A percentile compares a stretch with the other conserved stretches of the same genome.
Evolutionary conservation across 176 grass and related monocot species (phyloP).

Genomic region (Tillandsia fasciculata): DNA sequence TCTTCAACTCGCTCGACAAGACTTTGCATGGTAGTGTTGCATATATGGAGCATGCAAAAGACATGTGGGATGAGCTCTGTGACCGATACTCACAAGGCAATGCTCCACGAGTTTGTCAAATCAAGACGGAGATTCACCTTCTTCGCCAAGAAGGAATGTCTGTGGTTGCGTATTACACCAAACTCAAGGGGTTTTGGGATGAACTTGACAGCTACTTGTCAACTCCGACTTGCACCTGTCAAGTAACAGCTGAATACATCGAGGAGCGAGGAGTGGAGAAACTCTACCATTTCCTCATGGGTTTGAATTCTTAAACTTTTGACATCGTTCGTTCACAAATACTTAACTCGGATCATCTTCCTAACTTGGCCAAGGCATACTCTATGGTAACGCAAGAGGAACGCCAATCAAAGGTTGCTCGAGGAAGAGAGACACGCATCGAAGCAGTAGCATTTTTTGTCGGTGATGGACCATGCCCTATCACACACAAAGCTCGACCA

Average conservation of each 20-base stretch:
- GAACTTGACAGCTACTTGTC: neutral
- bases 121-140: neutral
- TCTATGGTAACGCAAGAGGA: neutral
- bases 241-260: neutral
- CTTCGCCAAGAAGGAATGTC: neutral
- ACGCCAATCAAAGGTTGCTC: neutral
- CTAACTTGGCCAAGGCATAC: neutral
- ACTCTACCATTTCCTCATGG: neutral
- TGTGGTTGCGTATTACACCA: neutral
- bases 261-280: neutral
- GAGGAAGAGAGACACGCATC: neutral
- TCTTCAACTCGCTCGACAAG: neutral
- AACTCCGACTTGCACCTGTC: neutral
- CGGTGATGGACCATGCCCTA: too few relatives aligned
- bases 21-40: neutral
- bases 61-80: neutral
- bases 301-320: neutral
- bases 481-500: neutral
- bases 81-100: neutral
- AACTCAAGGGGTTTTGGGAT: neutral
- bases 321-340: neutral
- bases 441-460: neutral
- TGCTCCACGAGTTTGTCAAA: neutral
- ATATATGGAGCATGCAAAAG: neutral
- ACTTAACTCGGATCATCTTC: neutral